phyloP scores from a whole-genome alignment of 768 basidiomycete species.

The Hericium alpestre region DNA sequence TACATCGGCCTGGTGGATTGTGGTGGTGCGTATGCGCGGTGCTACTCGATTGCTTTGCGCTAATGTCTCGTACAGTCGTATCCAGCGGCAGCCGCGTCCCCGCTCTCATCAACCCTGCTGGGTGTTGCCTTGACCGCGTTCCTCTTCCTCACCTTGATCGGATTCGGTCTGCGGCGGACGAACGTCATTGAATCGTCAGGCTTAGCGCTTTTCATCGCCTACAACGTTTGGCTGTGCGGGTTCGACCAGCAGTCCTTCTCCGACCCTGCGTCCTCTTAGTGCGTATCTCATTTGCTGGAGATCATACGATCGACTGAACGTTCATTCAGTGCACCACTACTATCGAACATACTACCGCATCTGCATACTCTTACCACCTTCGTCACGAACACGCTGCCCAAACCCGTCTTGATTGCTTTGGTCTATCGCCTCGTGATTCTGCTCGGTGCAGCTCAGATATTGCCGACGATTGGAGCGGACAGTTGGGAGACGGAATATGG shows the following conservation, averaged over 20 bases:
- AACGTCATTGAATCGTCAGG: slow-evolving; percentile 89
- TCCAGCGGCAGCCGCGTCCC: slow-evolving; percentile 71
- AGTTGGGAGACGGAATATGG: slow-evolving; percentile 64
- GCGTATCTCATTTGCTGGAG: slow-evolving; percentile 16
- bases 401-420: slow-evolving; percentile 71
- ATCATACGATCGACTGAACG: slow-evolving; percentile 3
- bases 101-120: slow-evolving; percentile 79
- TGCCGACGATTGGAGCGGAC: slow-evolving; percentile 77
- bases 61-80: slow-evolving; percentile 44
- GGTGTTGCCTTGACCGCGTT: slow-evolving; percentile 84
- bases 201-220: slow-evolving; percentile 80
- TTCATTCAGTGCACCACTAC: slow-evolving; percentile 50
- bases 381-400: slow-evolving; percentile 75
- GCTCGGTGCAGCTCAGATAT: slow-evolving; percentile 70
- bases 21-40: slow-evolving; percentile 41
- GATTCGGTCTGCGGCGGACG: slow-evolving; percentile 78
- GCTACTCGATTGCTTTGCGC: background rate
- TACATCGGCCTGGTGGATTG: slow-evolving; percentile 78
- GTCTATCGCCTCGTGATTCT: slow-evolving; percentile 73
- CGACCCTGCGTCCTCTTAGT: slow-evolving; percentile 73
- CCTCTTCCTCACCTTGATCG: slow-evolving; percentile 84
- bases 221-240: slow-evolving; percentile 84
- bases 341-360: slow-evolving; percentile 74
- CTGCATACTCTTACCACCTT: slow-evolving; percentile 73
- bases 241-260: slow-evolving; percentile 66